Evolutionary conservation across 176 grass and related monocot species (phyloP).

Genomic region (Cenchrus fungigraminus): DNA sequence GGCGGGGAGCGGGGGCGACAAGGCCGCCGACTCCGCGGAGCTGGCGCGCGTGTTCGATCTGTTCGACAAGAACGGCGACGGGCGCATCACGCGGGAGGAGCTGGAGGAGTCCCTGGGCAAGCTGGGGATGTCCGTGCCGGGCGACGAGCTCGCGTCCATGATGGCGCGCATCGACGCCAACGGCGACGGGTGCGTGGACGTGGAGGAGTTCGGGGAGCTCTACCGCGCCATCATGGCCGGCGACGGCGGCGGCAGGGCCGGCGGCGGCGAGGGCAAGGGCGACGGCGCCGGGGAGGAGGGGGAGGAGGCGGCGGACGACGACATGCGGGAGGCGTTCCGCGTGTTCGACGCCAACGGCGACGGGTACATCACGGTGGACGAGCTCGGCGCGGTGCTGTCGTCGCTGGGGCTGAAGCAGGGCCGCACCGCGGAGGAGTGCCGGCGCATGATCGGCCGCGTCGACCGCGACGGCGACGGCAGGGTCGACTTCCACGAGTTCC

Average conservation of each 20-base stretch:
- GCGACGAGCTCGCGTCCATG: slow-evolving; percentile 60
- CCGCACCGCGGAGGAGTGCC: slow-evolving; percentile 66
- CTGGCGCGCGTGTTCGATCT: slow-evolving; percentile 68
- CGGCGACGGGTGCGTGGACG: slow-evolving; percentile 77
- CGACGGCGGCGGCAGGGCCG: slow-evolving; percentile 21
- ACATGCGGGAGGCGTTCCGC: slow-evolving; percentile 78
- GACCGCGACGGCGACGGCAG: slow-evolving; percentile 79
- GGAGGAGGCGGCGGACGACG: slow-evolving; percentile 33
- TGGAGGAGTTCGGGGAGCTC: slow-evolving; percentile 68
- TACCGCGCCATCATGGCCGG: slow-evolving; percentile 62
- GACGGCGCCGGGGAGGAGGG: not conserved
- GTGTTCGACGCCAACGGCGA: slow-evolving; percentile 88
- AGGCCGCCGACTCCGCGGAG: slow-evolving; percentile 34
- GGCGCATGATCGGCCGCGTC: slow-evolving; percentile 70
- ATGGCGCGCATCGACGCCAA: slow-evolving; percentile 81
- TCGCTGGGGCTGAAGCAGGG: slow-evolving; percentile 79
- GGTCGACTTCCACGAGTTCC: slow-evolving; percentile 81
- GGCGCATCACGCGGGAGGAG: slow-evolving; percentile 75
- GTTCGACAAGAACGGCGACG: slow-evolving; percentile 81
- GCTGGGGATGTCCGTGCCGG: slow-evolving; percentile 60
- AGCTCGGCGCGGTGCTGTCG: slow-evolving; percentile 67
- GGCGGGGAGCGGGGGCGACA: not conserved
- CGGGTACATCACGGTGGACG: slow-evolving; percentile 84
- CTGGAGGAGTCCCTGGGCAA: slow-evolving; percentile 69
- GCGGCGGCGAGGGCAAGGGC: not conserved